phyloP scores from a whole-genome alignment of 2,329 filamentous ascomycete genomes.

The Parascedosporium putredinis region DNA sequence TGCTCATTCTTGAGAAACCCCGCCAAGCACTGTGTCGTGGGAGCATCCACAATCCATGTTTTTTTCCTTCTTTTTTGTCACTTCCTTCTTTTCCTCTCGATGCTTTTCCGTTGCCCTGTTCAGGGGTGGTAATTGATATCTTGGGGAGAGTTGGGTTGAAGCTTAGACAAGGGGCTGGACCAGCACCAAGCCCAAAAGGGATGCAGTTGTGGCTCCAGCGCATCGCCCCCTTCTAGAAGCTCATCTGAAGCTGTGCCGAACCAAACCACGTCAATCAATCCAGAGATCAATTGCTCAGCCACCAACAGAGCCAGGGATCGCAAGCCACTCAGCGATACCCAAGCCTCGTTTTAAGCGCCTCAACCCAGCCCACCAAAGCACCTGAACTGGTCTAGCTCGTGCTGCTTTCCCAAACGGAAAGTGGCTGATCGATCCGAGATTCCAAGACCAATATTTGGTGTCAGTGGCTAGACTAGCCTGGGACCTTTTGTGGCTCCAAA shows the following conservation, averaged over 20 bases:
- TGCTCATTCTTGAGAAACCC: no score
- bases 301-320: background rate
- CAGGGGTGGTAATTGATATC: no score
- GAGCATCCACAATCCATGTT: no score
- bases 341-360: background rate
- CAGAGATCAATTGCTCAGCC: background rate
- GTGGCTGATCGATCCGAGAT: background rate
- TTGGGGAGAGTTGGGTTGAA: no score
- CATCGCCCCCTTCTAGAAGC: conserved; percentile 1
- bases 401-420: background rate
- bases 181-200: no score
- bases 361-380: no score
- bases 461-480: background rate
- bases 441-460: background rate
- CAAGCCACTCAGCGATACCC: background rate
- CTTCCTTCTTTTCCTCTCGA: no score
- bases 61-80: no score
- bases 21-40: no score
- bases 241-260: background rate
- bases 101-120: no score
- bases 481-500: no score
- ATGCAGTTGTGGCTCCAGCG: background rate
- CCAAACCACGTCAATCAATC: background rate
- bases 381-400: background rate
- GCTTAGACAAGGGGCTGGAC: no score